Percentiles rank a stretch among this genome's conserved stretches.
Conservation (phyloP, 495 filamentous ascomycete genomes). For the Penicillium tannophilum region DNA sequence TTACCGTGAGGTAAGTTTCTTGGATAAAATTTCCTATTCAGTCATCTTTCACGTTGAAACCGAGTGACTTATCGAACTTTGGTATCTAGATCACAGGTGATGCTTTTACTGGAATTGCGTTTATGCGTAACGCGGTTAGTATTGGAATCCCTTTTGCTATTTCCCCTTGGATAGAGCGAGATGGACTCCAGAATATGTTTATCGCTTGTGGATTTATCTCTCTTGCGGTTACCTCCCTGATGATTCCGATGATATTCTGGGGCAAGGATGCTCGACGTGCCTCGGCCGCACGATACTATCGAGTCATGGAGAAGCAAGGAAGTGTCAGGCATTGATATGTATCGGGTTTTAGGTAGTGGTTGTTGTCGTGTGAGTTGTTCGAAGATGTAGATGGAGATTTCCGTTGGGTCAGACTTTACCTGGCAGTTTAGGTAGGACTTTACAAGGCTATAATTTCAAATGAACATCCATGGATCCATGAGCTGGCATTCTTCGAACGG, state of each 20-base stretch:
- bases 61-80: background rate
- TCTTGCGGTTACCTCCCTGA: conserved; percentile 22
- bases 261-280: conserved; percentile 29
- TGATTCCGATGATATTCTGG: conserved; percentile 32
- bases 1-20: conserved; percentile 32
- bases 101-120: conserved; percentile 38
- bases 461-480: too few relatives aligned
- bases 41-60: background rate
- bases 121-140: conserved; percentile 36
- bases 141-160: conserved; percentile 41
- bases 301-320: conserved; percentile 21
- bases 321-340: background rate
- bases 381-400: too few relatives aligned
- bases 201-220: conserved; percentile 35
- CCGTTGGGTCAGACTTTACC: too few relatives aligned
- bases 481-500: too few relatives aligned
- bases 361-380: background rate
- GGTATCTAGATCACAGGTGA: conserved; percentile 37
- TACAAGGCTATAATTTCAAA: too few relatives aligned
- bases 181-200: conserved; percentile 38
- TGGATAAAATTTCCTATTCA: background rate
- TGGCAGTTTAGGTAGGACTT: too few relatives aligned
- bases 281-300: conserved; percentile 18
- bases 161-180: conserved; percentile 31
- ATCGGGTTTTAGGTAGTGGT: too few relatives aligned